These are phyloP conservation scores for Leccinum barrowsii DNA, from an alignment of 768 basidiomycete genomes.

Conservation along the genomic window DNA sequence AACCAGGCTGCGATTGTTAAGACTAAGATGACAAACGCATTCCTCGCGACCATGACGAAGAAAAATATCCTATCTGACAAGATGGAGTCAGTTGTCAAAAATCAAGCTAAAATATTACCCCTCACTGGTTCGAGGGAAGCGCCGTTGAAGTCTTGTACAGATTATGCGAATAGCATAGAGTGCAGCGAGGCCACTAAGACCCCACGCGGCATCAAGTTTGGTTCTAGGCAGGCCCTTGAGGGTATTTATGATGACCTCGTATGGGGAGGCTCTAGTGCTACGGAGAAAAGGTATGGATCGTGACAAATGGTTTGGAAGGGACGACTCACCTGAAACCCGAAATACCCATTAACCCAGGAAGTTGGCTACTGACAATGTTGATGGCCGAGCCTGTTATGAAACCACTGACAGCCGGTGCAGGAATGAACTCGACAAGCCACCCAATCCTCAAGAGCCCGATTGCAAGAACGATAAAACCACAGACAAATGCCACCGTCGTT, in stretches of 20 bases:
- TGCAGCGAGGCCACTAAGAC: not conserved
- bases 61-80: not conserved
- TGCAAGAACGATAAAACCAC: not conserved
- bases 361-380: not conserved
- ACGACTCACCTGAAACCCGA: not conserved
- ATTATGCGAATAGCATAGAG: not conserved
- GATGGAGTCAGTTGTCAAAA: not conserved
- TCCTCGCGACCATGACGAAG: not conserved
- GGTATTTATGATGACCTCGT: not conserved
- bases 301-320: not conserved
- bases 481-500: not conserved
- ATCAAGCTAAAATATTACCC: not conserved
- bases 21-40: not conserved
- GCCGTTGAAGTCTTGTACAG: not conserved
- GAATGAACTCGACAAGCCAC: not conserved
- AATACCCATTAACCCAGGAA: not conserved
- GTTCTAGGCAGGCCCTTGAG: not conserved
- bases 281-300: not conserved
- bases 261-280: not conserved
- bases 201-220: not conserved
- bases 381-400: not conserved
- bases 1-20: not conserved
- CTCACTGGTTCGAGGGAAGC: not conserved
- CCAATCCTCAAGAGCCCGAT: not conserved
- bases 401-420: not conserved